Conservation (phyloP, 192 early-diverging fungal species). For the Thoreauomyces humboldtii region DNA sequence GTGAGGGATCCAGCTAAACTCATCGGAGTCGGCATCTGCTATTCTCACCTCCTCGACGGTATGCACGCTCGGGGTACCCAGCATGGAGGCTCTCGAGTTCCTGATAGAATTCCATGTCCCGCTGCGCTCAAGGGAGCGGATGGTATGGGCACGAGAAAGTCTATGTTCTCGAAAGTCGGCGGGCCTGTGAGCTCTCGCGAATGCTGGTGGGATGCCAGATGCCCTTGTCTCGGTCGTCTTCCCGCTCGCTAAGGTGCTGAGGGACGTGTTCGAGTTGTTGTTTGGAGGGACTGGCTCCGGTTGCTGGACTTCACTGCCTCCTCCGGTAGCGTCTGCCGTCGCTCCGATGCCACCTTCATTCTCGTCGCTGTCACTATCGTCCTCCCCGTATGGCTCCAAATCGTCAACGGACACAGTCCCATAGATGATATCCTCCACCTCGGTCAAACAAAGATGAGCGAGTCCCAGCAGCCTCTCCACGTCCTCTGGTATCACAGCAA, state of each 20-base stretch:
- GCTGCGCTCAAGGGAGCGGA: constrained; percentile 7
- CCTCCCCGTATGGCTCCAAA: constrained; percentile 11
- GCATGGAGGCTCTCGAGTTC: too few species aligned
- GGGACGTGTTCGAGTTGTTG: too few species aligned
- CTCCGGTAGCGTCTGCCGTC: too few species aligned
- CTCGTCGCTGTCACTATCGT: neutral
- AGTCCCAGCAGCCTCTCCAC: constrained; percentile 24
- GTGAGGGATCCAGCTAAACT: too few species aligned
- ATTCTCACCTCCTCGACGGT: too few species aligned
- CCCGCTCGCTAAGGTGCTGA: too few species aligned
- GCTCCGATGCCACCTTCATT: too few species aligned
- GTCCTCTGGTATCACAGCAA: constrained; percentile 10
- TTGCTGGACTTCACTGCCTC: too few species aligned
- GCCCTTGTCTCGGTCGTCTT: too few species aligned
- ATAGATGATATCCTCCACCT: constrained; percentile 28
- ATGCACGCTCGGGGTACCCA: too few species aligned
- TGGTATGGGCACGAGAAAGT: constrained; percentile 14
- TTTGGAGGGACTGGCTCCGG: too few species aligned
- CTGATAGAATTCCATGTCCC: neutral
- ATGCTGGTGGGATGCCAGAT: neutral
- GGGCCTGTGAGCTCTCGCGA: neutral
- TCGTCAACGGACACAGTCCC: constrained; percentile 21
- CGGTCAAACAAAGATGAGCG: constrained; percentile 25
- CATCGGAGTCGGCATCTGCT: too few species aligned
- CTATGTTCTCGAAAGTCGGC: constrained; percentile 20